Evolutionary conservation across 768 basidiomycete genomes (phyloP).

Genomic region (Lentinula sp.): DNA sequence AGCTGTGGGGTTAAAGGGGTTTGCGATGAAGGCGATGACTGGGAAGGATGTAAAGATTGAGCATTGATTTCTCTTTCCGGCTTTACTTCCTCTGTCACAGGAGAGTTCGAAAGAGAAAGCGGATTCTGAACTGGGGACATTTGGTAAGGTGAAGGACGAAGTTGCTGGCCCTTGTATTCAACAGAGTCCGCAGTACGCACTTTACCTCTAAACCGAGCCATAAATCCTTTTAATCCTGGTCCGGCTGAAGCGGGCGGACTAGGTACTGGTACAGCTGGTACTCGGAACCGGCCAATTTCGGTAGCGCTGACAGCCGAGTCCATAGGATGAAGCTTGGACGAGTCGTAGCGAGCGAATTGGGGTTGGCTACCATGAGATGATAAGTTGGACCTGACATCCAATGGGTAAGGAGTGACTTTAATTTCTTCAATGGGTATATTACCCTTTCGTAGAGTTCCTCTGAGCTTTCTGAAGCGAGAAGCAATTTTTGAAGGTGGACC

Average conservation of each 20-base stretch:
- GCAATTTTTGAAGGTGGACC: constrained; percentile 55
- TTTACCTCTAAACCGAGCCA: constrained; percentile 66
- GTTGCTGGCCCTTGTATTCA: constrained; percentile 1
- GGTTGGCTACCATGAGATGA: constrained; percentile 21
- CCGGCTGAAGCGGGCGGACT: constrained; percentile 68
- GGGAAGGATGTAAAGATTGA: constrained; percentile 17
- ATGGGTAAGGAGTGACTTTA: constrained; percentile 40
- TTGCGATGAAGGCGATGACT: constrained; percentile 4
- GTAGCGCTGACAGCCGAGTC: constrained; percentile 36
- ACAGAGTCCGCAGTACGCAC: constrained; percentile 27
- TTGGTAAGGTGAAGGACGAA: constrained; percentile 1
- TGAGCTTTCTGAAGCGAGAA: constrained; percentile 66
- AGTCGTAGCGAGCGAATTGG: constrained; percentile 32
- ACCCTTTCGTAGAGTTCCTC: constrained; percentile 59
- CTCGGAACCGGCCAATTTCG: constrained; percentile 50
- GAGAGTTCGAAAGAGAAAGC: not conserved
- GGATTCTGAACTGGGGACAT: constrained; percentile 3
- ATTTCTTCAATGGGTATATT: constrained; percentile 34
- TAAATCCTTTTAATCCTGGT: constrained; percentile 75
- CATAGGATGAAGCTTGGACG: constrained; percentile 29
- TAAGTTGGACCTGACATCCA: constrained; percentile 34
- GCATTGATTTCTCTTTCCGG: constrained; percentile 21
- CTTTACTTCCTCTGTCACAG: not conserved
- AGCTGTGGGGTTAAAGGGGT: constrained; percentile 2
- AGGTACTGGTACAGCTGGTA: constrained; percentile 42